Evolutionary conservation across 1,284 basidiomycete species (phyloP), one percentile per base, ranked within the genome.

Genomic region (Leccinum insolens): DNA sequence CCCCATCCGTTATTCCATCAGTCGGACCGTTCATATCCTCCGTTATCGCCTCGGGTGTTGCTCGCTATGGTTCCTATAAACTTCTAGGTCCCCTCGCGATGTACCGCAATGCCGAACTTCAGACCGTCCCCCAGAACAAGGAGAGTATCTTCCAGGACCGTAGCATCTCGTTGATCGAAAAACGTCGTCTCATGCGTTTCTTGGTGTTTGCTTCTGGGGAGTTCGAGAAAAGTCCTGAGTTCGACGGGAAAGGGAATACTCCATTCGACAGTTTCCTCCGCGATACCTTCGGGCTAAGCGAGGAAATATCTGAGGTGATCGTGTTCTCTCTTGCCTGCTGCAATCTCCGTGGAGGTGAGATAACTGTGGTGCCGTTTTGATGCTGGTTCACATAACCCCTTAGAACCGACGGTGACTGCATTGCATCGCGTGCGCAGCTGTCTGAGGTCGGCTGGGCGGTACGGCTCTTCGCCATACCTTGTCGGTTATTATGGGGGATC

Each of bases 401-500:
- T 73, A 92, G 95, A 96, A 65, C 80, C 84, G 2, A 87, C 90
- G 0, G 76, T 88, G 8, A 84, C 86, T 2, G 88, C 92, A 0
- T 80, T 98, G 3, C 78, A 79, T 28, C 88, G 95, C 11, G 81
- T 95, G 20, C 86, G 89, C 14, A 81, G 83, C 37, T 95, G 95
- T 76, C 84, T 99, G 25, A 87, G 84, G 55, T 94, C 95, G 1
- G 82, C 90, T 14, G 96, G 97, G 2, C 85, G 94, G 39, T 99
- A 98, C 75, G 97, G 97, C 7, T 81, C 93, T 11, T 95, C 94
- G 0, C 90, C 97, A 0, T 99, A 96, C 80, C 87, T 99, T 15
- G 86, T 99, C 5, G 95, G 95, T 0, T 96, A 98, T 74, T 99
- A 98, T 77, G 97, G 97, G 37, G 95, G 96, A 4, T 84, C 91